Percentiles rank a stretch among this genome's conserved stretches.
These are phyloP conservation scores for Termitomyces sp. DNA, from an alignment of 768 basidiomycete genomes.

Conservation along the genomic window DNA sequence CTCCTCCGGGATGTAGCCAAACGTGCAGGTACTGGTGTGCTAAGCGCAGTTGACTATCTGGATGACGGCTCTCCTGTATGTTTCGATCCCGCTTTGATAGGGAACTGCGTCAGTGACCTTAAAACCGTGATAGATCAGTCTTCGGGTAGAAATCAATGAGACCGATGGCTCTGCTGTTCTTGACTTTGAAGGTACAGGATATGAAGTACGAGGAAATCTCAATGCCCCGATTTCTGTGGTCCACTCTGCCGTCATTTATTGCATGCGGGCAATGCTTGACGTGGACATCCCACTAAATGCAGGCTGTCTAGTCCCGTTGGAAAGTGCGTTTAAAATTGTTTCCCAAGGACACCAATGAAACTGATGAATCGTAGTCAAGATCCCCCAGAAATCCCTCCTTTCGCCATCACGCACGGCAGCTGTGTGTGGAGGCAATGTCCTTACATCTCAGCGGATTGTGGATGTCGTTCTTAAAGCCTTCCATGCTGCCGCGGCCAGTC, in stretches of 20 bases:
- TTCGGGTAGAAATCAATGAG: constrained; percentile 76
- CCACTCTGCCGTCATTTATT: constrained; percentile 86
- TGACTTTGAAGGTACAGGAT: constrained; percentile 83
- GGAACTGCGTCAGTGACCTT: background rate
- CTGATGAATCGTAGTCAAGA: constrained; percentile 51
- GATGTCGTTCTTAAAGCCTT: constrained; percentile 94
- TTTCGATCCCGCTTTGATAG: constrained; percentile 1
- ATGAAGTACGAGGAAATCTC: constrained; percentile 80
- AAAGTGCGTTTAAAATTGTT: constrained; percentile 42
- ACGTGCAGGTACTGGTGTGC: constrained; percentile 58
- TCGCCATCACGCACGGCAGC: constrained; percentile 84
- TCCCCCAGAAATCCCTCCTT: constrained; percentile 76
- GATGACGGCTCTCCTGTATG: constrained; percentile 84
- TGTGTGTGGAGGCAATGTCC: constrained; percentile 90
- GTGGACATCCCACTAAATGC: constrained; percentile 90
- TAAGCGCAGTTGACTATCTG: constrained; percentile 77
- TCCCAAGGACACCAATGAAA: background rate
- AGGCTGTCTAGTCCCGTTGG: constrained; percentile 85
- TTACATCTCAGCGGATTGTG: constrained; percentile 90
- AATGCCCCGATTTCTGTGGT: constrained; percentile 86
- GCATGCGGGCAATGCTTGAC: constrained; percentile 84
- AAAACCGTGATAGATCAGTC: constrained; percentile 48
- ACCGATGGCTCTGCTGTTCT: constrained; percentile 72
- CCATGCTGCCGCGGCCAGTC: constrained; percentile 86
- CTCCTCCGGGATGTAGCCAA: constrained; percentile 74